Evolutionary conservation across 2,329 filamentous ascomycete genomes (phyloP).

Genomic region (Pseudogymnoascus verrucosus): DNA sequence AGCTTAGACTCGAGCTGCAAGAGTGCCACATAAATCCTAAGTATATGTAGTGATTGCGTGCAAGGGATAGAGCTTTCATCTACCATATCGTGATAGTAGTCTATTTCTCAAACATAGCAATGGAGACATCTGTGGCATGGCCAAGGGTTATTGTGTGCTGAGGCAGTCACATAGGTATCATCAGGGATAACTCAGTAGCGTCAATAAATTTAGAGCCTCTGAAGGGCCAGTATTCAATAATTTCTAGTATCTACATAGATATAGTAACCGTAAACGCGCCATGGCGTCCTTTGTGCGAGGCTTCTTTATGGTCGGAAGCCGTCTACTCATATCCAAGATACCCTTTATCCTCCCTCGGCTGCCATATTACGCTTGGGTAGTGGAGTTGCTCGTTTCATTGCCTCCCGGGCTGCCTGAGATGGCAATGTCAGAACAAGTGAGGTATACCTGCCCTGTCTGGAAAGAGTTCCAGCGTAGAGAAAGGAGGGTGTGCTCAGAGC

Average conservation of each 20-base stretch:
- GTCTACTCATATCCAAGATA: neutral
- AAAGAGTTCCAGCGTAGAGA: conserved; percentile 48
- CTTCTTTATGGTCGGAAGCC: neutral
- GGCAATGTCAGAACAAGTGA: conserved; percentile 45
- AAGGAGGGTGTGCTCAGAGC: conserved; percentile 42
- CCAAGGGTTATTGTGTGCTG: neutral
- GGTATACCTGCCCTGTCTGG: conserved; percentile 46
- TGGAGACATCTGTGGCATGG: neutral
- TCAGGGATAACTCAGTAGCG: neutral
- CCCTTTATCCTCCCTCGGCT: neutral
- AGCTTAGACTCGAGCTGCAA: neutral
- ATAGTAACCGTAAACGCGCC: neutral
- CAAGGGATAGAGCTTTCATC: neutral
- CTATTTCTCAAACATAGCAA: too few relatives aligned
- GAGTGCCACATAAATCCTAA: neutral
- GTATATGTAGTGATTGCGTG: neutral
- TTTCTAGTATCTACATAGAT: neutral
- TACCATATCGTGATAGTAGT: neutral
- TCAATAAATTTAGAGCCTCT: neutral
- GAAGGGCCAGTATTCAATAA: neutral
- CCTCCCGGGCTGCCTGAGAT: conserved; percentile 24
- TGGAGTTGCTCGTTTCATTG: neutral
- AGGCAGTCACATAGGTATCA: neutral
- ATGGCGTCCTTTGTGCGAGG: neutral
- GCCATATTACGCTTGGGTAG: neutral